These are phyloP conservation scores for Trichoderma citrinoviride DNA, from an alignment of 2,329 filamentous ascomycete species.

Conservation along the genomic window DNA sequence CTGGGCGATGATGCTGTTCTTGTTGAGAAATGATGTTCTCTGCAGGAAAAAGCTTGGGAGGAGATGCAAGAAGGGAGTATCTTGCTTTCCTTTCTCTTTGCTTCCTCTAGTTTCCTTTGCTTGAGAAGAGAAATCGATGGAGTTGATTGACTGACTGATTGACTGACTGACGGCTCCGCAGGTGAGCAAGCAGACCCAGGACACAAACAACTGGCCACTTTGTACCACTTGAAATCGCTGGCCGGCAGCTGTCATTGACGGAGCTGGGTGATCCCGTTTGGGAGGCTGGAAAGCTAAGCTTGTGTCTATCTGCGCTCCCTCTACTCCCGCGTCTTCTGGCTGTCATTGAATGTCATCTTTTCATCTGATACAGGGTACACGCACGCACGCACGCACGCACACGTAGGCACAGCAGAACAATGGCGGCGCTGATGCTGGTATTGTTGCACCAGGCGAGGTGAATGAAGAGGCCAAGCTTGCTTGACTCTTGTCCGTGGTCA, in stretches of 20 bases:
- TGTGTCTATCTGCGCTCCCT: background rate
- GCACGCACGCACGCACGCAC: background rate
- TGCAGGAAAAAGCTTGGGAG: background rate
- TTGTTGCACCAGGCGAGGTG: background rate
- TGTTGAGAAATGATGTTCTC: background rate
- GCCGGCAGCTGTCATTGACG: slow-evolving; percentile 7
- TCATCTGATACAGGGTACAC: slow-evolving; percentile 4
- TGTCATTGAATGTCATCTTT: background rate
- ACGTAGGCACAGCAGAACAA: background rate
- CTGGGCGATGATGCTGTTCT: background rate
- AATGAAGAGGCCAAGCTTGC: background rate
- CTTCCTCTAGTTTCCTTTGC: background rate
- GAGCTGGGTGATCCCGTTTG: background rate
- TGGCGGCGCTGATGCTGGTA: background rate
- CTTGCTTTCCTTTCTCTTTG: no score
- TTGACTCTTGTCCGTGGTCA: background rate
- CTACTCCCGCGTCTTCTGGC: background rate
- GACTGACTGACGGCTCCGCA: background rate
- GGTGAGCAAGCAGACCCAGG: background rate
- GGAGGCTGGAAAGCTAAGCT: no score
- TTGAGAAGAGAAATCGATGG: background rate
- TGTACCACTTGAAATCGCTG: slow-evolving; percentile 18
- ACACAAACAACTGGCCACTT: slow-evolving; percentile 13
- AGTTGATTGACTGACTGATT: background rate
- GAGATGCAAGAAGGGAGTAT: no score